phyloP scores from a whole-genome alignment of 768 basidiomycete genomes.

The Xerocomellus intermedius region DNA sequence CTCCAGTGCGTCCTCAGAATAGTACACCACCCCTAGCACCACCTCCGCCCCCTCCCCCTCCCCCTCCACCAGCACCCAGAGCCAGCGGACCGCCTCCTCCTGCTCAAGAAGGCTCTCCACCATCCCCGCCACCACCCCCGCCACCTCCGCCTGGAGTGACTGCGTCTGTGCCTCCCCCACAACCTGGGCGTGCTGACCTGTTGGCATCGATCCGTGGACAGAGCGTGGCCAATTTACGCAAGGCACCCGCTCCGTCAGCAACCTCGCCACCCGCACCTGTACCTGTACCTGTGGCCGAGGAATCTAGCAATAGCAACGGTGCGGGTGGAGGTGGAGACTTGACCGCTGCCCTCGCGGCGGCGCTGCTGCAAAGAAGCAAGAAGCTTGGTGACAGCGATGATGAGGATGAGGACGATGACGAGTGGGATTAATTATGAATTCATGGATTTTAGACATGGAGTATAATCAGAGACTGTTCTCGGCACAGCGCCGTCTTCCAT shows the following conservation, averaged over 20 bases:
- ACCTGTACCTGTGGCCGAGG: constrained; percentile 31
- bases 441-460: constrained; percentile 7
- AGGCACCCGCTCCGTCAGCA: constrained; percentile 36
- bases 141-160: constrained; percentile 38
- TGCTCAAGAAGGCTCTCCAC: constrained; percentile 25
- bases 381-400: constrained; percentile 85
- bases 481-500: too few species aligned
- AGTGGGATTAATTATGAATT: constrained; percentile 43
- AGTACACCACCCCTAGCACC: constrained; percentile 38
- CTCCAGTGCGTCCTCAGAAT: constrained; percentile 23
- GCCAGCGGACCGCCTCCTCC: constrained; percentile 37
- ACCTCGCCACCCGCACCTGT: constrained; percentile 39
- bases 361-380: constrained; percentile 79
- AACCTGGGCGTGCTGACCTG: constrained; percentile 62
- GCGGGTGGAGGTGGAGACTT: constrained; percentile 60
- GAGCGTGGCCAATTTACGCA: constrained; percentile 68
- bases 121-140: constrained; percentile 38
- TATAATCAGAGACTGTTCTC: constrained; percentile 4
- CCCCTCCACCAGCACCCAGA: constrained; percentile 31
- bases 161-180: constrained; percentile 41
- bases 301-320: constrained; percentile 34
- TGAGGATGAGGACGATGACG: constrained; percentile 72
- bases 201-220: constrained; percentile 82
- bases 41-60: constrained; percentile 40
- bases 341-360: constrained; percentile 80